These are phyloP conservation scores for Cryptosporidium viatorum DNA, from an alignment of 169 alveolate genomes.

Conservation along the genomic window DNA sequence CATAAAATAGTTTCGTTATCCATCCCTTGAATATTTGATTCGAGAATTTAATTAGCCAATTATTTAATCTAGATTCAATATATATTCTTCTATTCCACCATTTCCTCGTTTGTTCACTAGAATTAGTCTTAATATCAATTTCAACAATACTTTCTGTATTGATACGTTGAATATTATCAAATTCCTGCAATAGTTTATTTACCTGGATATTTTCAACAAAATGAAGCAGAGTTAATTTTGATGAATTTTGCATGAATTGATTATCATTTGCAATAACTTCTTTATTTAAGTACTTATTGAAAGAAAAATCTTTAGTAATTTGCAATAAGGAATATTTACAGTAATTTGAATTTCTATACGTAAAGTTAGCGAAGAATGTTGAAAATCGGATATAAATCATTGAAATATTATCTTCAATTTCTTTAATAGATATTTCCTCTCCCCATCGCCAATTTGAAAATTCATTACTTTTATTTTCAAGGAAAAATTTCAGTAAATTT, in stretches of 20 bases:
- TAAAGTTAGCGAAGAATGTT: conserved; percentile 18
- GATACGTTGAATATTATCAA: conserved; percentile 8
- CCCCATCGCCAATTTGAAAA: not conserved
- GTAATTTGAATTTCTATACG: not conserved
- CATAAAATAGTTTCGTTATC: conserved; percentile 11
- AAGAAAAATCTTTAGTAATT: conserved; percentile 38
- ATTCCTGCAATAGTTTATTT: conserved; percentile 13
- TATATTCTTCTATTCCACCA: conserved; percentile 68
- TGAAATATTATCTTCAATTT: not conserved
- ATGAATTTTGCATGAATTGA: not conserved
- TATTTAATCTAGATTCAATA: conserved; percentile 7
- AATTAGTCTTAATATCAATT: not conserved
- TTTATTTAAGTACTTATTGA: not conserved
- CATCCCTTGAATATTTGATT: conserved; percentile 18
- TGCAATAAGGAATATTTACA: conserved; percentile 22
- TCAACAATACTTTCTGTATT: conserved; percentile 30
- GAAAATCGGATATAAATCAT: conserved; percentile 27
- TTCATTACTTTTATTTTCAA: not conserved
- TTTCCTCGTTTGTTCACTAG: not conserved
- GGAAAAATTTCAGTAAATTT: not conserved
- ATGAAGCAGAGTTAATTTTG: conserved; percentile 32
- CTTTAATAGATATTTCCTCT: not conserved
- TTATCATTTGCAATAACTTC: not conserved
- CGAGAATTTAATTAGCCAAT: conserved; percentile 27
- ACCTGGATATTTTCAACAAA: not conserved